Evolutionary conservation across 345 rosid species (phyloP), one percentile per base, ranked within the genome.

Genomic region (Carallia pectinifolia): DNA sequence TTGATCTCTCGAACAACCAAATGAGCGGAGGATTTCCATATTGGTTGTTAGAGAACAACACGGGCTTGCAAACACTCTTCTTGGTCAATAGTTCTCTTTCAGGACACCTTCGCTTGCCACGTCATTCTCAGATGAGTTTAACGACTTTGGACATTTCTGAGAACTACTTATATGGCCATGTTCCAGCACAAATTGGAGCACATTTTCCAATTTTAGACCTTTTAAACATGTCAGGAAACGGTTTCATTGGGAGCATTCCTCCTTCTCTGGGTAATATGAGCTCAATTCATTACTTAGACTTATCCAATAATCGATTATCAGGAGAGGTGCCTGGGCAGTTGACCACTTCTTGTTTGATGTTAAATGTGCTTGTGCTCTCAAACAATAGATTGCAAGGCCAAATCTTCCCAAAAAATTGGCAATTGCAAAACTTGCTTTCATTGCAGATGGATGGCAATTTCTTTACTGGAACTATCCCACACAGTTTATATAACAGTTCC

Each of bases 11-110:
- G 15, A 5, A 39, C 1, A 38, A 9, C 7, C 7, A 18, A 1
- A 9, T 81, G 17, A 34, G 4, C 0, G 77, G 58, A 19, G 44
- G n/a, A 3, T 60, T 77, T 33, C 83, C 79, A 5, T 0, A 3
- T 40, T 82, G 85, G 85, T 62, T 79, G 53, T 31, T 82, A 2
- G 12, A 23, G n/a, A 82, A 79, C 66, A 82, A 82, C 38, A 39
- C 74, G 30, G 33, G 44, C 0, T 65, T 82, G 33, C 19, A 44
- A n/a, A 0, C 0, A 0, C 53, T 79, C 0, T 0, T 4, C 4
- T 27, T 82, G 2, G 15, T 0, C 1, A 48, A 58, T 1, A 71
- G 47, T 50, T 61, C 62, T 23, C 38, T 79, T 1, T n/a, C 66
- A 0, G 72, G 75, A 34, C 44, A 18, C 38, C 23, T 81, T 18